Evolutionary conservation across 805 yeast genomes (phyloP).

Genomic region (Nakazawaea populi): DNA sequence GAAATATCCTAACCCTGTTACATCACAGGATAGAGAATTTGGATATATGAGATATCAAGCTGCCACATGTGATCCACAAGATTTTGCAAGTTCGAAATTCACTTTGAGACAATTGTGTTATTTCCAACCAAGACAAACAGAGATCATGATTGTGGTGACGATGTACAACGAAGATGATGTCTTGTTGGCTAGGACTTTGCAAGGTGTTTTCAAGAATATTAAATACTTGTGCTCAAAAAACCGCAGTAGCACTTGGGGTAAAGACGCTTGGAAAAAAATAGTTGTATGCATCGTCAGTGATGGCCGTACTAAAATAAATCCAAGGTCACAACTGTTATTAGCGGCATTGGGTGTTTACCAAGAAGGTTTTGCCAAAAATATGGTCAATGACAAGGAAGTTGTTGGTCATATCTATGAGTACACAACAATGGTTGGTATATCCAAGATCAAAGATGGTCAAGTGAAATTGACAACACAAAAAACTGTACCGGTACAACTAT

Average conservation of each 20-base stretch:
- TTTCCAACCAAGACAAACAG: conserved; percentile 74
- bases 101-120: conserved; percentile 81
- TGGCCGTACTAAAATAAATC: conserved; percentile 81
- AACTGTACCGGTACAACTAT: conserved; percentile 75
- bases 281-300: conserved; percentile 88
- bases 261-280: conserved; percentile 89
- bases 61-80: conserved; percentile 84
- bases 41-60: conserved; percentile 90
- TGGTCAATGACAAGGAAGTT: conserved; percentile 76
- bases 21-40: conserved; percentile 50
- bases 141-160: conserved; percentile 78
- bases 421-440: conserved; percentile 85
- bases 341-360: conserved; percentile 89
- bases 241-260: conserved; percentile 80
- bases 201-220: conserved; percentile 87
- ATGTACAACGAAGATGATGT: conserved; percentile 88
- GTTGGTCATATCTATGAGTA: conserved; percentile 89
- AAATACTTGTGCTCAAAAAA: conserved; percentile 63
- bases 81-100: conserved; percentile 56
- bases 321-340: conserved; percentile 70
- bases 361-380: conserved; percentile 92
- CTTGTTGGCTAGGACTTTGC: conserved; percentile 74
- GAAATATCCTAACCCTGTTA: conserved; percentile 42
- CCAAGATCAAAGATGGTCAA: conserved; percentile 51
- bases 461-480: conserved; percentile 65